Conservation (phyloP, 129 eudicot species). For the Flaveria linearis region DNA sequence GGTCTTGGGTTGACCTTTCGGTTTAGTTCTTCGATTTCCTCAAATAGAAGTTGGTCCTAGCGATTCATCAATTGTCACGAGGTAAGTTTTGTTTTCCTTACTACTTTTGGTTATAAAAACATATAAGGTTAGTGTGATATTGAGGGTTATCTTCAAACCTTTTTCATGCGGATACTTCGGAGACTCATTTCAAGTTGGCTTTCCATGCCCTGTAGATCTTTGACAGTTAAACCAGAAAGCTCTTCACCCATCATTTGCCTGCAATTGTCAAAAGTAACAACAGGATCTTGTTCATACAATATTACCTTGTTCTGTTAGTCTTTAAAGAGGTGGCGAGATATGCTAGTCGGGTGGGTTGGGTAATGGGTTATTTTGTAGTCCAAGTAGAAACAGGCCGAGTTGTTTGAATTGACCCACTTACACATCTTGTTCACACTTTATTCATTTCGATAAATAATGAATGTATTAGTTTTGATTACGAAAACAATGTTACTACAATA, state of each 20-base stretch:
- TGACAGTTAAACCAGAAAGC: conserved; percentile 69
- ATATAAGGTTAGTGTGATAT: conserved; percentile 1
- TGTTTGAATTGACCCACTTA: background rate
- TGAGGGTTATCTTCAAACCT: conserved; percentile 41
- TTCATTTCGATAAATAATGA: background rate
- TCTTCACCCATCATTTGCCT: conserved; percentile 85
- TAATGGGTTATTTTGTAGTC: background rate
- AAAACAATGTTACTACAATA: background rate
- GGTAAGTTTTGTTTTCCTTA: background rate
- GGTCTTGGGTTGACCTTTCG: conserved; percentile 48
- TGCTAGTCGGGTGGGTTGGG: background rate
- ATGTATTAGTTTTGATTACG: background rate
- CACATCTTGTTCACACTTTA: background rate
- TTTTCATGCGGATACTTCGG: conserved; percentile 60
- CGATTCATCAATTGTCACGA: conserved; percentile 15
- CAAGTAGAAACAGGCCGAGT: background rate
- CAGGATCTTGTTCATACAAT: background rate
- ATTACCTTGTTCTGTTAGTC: background rate
- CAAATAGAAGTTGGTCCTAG: conserved; percentile 64
- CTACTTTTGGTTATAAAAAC: background rate
- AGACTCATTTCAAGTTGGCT: conserved; percentile 78
- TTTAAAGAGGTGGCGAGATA: background rate
- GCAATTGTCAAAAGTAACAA: conserved; percentile 25
- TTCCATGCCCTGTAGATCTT: conserved; percentile 74
- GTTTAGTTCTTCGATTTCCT: conserved; percentile 63